phyloP scores from a whole-genome alignment of 495 filamentous ascomycete species.

The Sordaria brevicollis region DNA sequence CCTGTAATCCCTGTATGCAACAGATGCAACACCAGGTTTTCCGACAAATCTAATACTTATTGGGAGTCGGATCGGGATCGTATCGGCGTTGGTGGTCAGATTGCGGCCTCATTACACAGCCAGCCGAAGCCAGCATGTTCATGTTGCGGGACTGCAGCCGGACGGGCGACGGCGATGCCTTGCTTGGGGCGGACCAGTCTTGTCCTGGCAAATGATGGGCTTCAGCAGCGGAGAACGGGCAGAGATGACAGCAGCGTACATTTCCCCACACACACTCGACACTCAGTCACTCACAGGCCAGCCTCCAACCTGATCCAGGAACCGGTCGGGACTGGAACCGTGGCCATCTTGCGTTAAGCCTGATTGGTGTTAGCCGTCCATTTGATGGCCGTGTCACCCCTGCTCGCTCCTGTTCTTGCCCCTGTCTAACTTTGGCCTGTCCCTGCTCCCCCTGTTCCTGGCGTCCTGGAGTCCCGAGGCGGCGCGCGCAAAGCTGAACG shows the following conservation, averaged over 20 bases:
- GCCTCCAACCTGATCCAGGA: neutral
- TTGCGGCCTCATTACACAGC: neutral
- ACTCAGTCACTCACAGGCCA: neutral
- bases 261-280: neutral
- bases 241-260: neutral
- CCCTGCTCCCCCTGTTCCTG: neutral
- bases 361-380: neutral
- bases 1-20: too few species aligned
- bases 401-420: neutral
- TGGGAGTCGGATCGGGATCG: neutral
- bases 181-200: neutral
- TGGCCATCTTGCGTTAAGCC: neutral
- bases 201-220: neutral
- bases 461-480: neutral
- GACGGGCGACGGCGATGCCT: neutral
- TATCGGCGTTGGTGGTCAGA: neutral
- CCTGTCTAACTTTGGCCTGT: neutral
- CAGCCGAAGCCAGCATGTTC: neutral
- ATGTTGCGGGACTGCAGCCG: neutral
- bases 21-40: too few species aligned
- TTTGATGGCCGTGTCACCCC: neutral
- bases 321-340: neutral
- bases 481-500: neutral
- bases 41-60: too few species aligned
- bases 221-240: neutral